phyloP scores from a whole-genome alignment of 2,329 filamentous ascomycete genomes.

The Xylaria polymorpha region DNA sequence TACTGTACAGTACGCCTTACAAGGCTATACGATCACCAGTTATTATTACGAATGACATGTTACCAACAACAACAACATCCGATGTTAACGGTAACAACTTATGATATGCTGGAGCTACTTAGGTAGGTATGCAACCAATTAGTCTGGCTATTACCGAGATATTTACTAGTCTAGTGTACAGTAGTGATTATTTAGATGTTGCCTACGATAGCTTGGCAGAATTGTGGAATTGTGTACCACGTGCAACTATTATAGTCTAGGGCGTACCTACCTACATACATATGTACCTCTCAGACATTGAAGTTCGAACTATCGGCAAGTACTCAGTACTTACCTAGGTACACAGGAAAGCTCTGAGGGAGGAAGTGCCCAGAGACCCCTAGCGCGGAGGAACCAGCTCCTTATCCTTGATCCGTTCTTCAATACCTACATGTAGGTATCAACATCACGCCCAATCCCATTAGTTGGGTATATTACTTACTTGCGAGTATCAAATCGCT shows the following conservation, averaged over 20 bases:
- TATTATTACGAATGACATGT: background rate
- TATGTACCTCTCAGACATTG: background rate
- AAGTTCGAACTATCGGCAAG: too few species aligned
- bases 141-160: background rate
- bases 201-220: background rate
- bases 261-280: too few species aligned
- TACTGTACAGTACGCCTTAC: too few species aligned
- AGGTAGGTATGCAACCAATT: too few species aligned
- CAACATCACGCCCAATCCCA: background rate
- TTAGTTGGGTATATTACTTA: too few species aligned
- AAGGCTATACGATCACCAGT: background rate
- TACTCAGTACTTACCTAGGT: too few species aligned
- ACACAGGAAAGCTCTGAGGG: too few species aligned
- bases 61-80: background rate
- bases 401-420: background rate
- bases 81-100: background rate
- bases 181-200: background rate
- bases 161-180: background rate
- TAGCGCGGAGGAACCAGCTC: background rate
- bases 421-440: background rate
- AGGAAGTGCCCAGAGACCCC: too few species aligned
- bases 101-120: too few species aligned
- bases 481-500: background rate
- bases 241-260: too few species aligned
- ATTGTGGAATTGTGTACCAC: too few species aligned